Evolutionary conservation across 768 basidiomycete species (phyloP), one percentile per base, ranked within the genome.

Genomic region (Psilocybe tampanensis): DNA sequence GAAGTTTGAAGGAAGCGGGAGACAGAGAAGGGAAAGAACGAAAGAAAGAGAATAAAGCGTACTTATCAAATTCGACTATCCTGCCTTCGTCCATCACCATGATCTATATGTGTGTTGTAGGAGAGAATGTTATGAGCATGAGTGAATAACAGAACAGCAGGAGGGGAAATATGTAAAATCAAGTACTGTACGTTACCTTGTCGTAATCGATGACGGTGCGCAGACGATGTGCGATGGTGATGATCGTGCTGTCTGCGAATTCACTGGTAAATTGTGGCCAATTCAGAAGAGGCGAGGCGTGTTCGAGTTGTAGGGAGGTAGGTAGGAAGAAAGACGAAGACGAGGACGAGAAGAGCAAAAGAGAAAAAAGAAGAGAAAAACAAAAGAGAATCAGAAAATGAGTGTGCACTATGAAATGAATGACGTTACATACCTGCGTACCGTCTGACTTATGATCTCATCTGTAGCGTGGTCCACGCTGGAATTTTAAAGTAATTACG

Each of bases 191-290:
- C 29, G 29, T 4, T 29, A 88, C 89, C 60, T 86, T 80, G 68
- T 94, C 88, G 62, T 92, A 94, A 64, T 94, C 91, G 54, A 94
- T 92, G 47, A 90, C 87, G 2, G 89, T 90, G 2, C 87, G 80
- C 51, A 91, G 74, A 8, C 88, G 82, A 72, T 93, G 92, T 15
- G 92, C 91, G 53, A 94, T 92, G 0, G 90, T 92, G 32, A 92
- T 71, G 52, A 92, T 90, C 0, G 90, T 94, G 67, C 88, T 91
- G 9, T 86, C 80, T 4, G 87, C 84, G 59, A 93, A 93, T 73
- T 89, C 86, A 13, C 87, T 89, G 26, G 18, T 21, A 11, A n/a
- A n/a, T n/a, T n/a, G n/a, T n/a, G n/a, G n/a, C n/a, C n/a, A n/a
- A n/a, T n/a, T n/a, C n/a, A n/a, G n/a, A n/a, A n/a, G n/a, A n/a